phyloP scores from a whole-genome alignment of 1,284 basidiomycete species.

The Pterulicium gracile region DNA sequence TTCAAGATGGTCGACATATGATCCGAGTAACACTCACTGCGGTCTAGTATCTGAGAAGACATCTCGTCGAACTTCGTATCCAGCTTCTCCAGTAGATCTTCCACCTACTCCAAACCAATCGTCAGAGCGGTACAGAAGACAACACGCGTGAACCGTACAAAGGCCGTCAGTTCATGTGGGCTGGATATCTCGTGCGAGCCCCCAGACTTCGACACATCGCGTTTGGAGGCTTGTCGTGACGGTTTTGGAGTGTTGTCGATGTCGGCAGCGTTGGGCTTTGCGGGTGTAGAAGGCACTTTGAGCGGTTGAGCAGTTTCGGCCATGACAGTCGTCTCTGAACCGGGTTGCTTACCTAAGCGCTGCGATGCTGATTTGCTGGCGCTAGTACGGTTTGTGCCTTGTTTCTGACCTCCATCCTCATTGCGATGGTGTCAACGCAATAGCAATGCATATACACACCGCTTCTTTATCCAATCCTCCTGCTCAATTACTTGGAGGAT shows the following conservation, averaged over 20 bases:
- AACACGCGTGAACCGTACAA: slow-evolving; percentile 34
- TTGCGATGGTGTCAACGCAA: too few species aligned
- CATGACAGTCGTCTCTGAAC: too few species aligned
- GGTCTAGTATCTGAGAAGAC: slow-evolving; percentile 71
- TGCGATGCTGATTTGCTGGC: too few species aligned
- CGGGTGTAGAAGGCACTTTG: slow-evolving; percentile 44
- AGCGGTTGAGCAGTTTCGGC: slow-evolving; percentile 39
- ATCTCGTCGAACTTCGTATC: slow-evolving; percentile 77
- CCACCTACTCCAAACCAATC: slow-evolving; percentile 40
- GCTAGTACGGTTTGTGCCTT: too few species aligned
- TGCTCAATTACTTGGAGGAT: too few species aligned
- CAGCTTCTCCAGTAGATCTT: slow-evolving; percentile 65
- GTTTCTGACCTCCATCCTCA: too few species aligned
- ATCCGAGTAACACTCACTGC: slow-evolving; percentile 36
- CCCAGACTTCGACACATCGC: slow-evolving; percentile 21
- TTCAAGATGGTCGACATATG: neutral
- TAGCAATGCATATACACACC: too few species aligned
- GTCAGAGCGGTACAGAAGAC: slow-evolving; percentile 3
- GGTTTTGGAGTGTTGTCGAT: slow-evolving; percentile 33
- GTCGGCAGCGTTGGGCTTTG: slow-evolving; percentile 27
- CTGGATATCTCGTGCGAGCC: slow-evolving; percentile 56
- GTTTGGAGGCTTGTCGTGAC: slow-evolving; percentile 24
- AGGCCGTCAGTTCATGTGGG: slow-evolving; percentile 75
- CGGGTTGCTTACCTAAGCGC: too few species aligned
- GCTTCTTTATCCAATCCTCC: too few species aligned